Base-by-base conservation (phyloP, 2,329 filamentous ascomycete genomes). In the Aspergillus persii region DNA sequence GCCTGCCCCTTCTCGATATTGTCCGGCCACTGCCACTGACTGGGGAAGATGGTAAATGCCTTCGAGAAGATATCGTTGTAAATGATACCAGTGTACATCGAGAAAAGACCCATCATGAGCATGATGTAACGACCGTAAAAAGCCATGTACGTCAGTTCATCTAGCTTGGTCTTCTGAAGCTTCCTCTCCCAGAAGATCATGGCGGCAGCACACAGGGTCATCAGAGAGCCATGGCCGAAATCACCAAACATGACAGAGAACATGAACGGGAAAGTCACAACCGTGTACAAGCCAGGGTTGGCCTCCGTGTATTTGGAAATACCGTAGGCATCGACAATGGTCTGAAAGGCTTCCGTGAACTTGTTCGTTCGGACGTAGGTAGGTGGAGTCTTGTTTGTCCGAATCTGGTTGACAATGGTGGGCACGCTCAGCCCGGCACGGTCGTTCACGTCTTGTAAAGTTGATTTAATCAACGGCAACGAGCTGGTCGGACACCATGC, bases 201-300 rank as follows among this genome's bases (percentile, higher is more conserved):
- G 58, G 92, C 91, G 57, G 87, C 71, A 12, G 95, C 91, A 58
- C 92, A 90, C 57, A 86, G 74, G 48, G 94, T 83, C 90, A 99
- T 96, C 75, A 99, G 90, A 65, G 89, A 77, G 66, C 94, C 95
- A 72, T 99, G 95, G 54, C 95, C 96, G 60, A 96, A 89, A 77
- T 99, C 95, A 82, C 95, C 96, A 74, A 99, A 99, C 95, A 99
- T 99, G 85, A 99, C 95, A 53, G 95, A 95, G 74, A 99, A 99
- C 63, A 99, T 83, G 83, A 99, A 99, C n/a, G 96, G 95, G 78
- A 99, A 99, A 5, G 95, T 99, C 64, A 99, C 89, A 66, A 98
- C 92, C 54, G 96, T 95, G 41, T 94, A 94, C 26, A 99, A 84
- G 62, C 92, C 94, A 58, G 95, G 95, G 79, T 99, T 99, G 76